These are phyloP conservation scores for Apiospora malaysiana DNA, from an alignment of 2,329 filamentous ascomycete genomes.

Conservation along the genomic window DNA sequence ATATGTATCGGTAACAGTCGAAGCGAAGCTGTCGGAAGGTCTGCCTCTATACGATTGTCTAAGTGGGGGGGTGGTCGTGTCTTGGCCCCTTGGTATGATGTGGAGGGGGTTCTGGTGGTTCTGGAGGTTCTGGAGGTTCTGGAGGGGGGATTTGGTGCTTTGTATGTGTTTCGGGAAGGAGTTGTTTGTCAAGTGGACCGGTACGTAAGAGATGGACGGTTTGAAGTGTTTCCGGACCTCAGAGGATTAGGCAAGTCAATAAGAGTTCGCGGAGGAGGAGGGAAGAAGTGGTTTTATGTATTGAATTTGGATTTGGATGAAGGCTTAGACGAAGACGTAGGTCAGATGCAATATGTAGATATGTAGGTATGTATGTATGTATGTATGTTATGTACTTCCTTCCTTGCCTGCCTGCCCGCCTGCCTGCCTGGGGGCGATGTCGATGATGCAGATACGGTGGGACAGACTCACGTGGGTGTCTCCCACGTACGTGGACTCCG, in stretches of 20 bases:
- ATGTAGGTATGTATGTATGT: too few relatives aligned
- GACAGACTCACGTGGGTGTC: slow-evolving; percentile 10
- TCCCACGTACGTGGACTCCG: slow-evolving; percentile 1
- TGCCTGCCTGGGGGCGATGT: neutral
- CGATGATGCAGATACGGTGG: slow-evolving; percentile 16
- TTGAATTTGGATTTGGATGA: neutral
- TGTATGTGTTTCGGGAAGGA: slow-evolving; percentile 16
- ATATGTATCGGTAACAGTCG: neutral
- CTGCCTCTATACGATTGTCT: slow-evolving; percentile 13
- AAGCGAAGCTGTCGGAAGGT: slow-evolving; percentile 8
- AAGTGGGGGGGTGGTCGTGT: neutral
- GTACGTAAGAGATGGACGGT: neutral
- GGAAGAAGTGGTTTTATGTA: slow-evolving; percentile 7
- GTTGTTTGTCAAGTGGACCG: slow-evolving; percentile 9
- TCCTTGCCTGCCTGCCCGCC: too few relatives aligned
- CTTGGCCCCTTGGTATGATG: slow-evolving; percentile 3
- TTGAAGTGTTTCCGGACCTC: neutral
- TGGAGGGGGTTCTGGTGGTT: neutral
- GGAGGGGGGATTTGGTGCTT: neutral
- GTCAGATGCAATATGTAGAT: neutral
- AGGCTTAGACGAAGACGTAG: neutral
- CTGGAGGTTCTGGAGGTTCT: neutral
- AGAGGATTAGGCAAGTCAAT: neutral
- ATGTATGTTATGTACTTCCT: too few relatives aligned
- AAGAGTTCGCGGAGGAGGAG: neutral